phyloP scores from a whole-genome alignment of 495 filamentous ascomycete species.

The Neurospora terricola region DNA sequence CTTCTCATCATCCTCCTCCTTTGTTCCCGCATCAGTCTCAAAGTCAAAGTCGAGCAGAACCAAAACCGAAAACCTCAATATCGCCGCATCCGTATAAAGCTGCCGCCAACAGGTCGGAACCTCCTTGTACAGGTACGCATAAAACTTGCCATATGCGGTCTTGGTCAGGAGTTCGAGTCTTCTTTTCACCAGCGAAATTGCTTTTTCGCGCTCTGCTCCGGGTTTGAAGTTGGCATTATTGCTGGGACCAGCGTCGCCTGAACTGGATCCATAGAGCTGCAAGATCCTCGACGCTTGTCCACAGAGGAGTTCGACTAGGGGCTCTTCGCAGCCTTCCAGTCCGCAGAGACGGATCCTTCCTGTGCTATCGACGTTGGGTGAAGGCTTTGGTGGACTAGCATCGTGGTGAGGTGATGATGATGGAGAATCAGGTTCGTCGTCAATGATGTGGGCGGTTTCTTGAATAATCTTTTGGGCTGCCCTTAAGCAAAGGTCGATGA shows the following conservation, averaged over 20 bases:
- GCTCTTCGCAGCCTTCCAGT: slow-evolving; percentile 24
- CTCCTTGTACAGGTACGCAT: slow-evolving; percentile 64
- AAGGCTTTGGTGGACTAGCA: neutral
- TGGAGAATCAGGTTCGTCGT: neutral
- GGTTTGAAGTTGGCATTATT: neutral
- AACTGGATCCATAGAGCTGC: slow-evolving; percentile 2
- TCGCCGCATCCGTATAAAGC: slow-evolving; percentile 67
- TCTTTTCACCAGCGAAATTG: slow-evolving; percentile 9
- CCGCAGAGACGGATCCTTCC: neutral
- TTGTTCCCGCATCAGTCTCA: slow-evolving; percentile 5
- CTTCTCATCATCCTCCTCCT: neutral
- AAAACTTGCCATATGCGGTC: slow-evolving; percentile 49
- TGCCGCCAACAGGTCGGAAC: slow-evolving; percentile 67
- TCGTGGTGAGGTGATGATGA: neutral
- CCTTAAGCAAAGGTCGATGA: slow-evolving; percentile 4
- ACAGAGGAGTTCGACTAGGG: slow-evolving; percentile 26
- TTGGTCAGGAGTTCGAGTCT: slow-evolving; percentile 35
- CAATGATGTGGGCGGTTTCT: slow-evolving; percentile 18
- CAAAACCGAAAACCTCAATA: slow-evolving; percentile 47
- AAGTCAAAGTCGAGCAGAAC: slow-evolving; percentile 12
- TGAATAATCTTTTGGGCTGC: slow-evolving; percentile 14
- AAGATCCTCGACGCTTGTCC: slow-evolving; percentile 25
- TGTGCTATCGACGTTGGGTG: neutral
- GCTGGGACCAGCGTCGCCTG: neutral
- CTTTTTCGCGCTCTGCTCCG: neutral